These are phyloP conservation scores for Inga laurina DNA, from an alignment of 306 rosid species.

Conservation along the genomic window DNA sequence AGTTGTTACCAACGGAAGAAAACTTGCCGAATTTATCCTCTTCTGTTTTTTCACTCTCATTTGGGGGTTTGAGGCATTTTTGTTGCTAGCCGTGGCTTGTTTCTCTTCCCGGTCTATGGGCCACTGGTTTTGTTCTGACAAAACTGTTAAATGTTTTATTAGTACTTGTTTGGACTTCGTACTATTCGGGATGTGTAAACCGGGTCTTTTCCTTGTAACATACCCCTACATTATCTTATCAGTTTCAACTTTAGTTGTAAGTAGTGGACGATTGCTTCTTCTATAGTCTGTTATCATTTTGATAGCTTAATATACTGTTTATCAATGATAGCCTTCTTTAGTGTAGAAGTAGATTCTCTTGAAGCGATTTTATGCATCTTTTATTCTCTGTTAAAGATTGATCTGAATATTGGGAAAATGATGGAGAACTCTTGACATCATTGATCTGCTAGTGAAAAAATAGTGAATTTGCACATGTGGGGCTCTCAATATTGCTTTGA, in stretches of 20 bases:
- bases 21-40: not conserved
- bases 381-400: not conserved
- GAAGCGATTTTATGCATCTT: not conserved
- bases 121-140: not conserved
- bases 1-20: not conserved
- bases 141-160: not conserved
- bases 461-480: not conserved
- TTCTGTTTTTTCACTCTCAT: not conserved
- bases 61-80: not conserved
- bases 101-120: not conserved
- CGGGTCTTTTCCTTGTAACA: not conserved
- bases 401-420: not conserved
- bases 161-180: not conserved
- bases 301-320: not conserved
- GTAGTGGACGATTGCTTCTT: not conserved
- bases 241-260: not conserved
- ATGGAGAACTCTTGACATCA: not conserved
- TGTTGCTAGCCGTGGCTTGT: not conserved
- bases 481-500: not conserved
- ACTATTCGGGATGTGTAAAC: not conserved
- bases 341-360: not conserved
- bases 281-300: not conserved
- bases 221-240: not conserved
- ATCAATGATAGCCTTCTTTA: not conserved
- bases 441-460: not conserved